Base-by-base conservation (phyloP, 805 yeast genomes). In the Diddensiella caesifluorescens region DNA sequence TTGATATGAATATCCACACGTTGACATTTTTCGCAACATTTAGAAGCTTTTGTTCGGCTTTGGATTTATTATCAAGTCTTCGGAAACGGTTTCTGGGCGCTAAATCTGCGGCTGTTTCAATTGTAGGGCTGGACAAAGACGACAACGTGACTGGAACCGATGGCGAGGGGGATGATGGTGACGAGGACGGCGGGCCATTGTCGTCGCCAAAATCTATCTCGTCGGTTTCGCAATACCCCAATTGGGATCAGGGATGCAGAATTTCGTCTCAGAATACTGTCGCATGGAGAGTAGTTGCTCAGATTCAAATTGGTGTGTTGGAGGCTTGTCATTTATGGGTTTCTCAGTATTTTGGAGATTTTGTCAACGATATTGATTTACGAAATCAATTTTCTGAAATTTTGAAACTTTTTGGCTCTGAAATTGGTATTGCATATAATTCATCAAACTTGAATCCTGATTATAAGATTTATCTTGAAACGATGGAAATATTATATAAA, bases 261-360 rank as follows among this genome's bases (percentile, higher is more conserved):
- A 48, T 63, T 6, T 40, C 56, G 5, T 39, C 63, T 3, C 66
- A 67, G 33, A 65, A 73, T 0, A 72, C 73, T 2, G 68, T 82
- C 25, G 83, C 81, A 51, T 79, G 81, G 71, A 72, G 71, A 34
- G 71, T 77, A 41, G 79, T 85, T 34, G 79, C 83, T 7, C 85
- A 80, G 55, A 83, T 89, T 32, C 92, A 88, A 56, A 69, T 83
- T 28, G 94, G 94, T 30, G 77, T 88, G 23, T 66, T 88, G 45
- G 94, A 85, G 56, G 85, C 87, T 0, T 65, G 87, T 43, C 71
- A 78, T 33, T 73, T 81, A 22, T 71, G 94, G 60, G 76, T 86
- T 16, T 71, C 76, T 35, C 80, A 81, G 50, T 85, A 83, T 56
- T 88, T 81, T 58, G 63, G 74, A 22, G 92, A 85, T 56, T 85